Percentiles rank a stretch among this genome's conserved stretches.
Evolutionary conservation across 345 rosid genomes (phyloP).

Genomic region (Heritiera fomes): DNA sequence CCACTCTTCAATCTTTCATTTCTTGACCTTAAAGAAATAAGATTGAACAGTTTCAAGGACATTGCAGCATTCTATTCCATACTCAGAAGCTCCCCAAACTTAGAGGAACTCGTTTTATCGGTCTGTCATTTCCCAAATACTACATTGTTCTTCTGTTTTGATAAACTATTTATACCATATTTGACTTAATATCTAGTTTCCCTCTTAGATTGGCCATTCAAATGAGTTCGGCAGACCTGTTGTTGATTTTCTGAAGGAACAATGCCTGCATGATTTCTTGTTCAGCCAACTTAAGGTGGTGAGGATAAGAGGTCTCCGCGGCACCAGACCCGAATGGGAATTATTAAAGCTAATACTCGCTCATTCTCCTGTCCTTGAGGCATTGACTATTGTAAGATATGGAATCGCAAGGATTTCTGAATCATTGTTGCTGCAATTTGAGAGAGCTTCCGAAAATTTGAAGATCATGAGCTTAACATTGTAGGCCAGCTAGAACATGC

Average conservation of each 20-base stretch:
- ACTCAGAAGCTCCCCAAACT: constrained; percentile 34
- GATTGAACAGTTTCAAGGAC: constrained; percentile 22
- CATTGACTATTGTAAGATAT: constrained; percentile 25
- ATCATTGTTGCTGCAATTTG: constrained; percentile 16
- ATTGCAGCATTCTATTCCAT: constrained; percentile 18
- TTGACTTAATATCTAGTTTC: background rate
- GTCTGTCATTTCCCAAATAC: constrained; percentile 20
- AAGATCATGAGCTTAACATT: constrained; percentile 21
- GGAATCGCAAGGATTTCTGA: constrained; percentile 25
- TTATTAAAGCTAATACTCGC: constrained; percentile 31
- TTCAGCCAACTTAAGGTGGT: constrained; percentile 27
- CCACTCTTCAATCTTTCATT: constrained; percentile 15
- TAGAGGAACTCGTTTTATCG: constrained; percentile 28
- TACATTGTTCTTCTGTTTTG: background rate
- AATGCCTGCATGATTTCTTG: constrained; percentile 9
- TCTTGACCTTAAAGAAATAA: constrained; percentile 29
- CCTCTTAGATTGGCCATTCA: constrained; percentile 10
- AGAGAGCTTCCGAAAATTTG: constrained; percentile 29
- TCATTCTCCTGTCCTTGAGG: constrained; percentile 32
- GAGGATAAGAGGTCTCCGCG: constrained; percentile 29
- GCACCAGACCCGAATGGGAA: constrained; percentile 29
- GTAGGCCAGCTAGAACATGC: background rate
- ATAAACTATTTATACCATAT: background rate
- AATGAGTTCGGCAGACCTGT: constrained; percentile 1
- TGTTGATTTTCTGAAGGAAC: constrained; percentile 22